Evolutionary conservation across 148 eudicot species (phyloP).

Genomic region (Persicaria maculosa): DNA sequence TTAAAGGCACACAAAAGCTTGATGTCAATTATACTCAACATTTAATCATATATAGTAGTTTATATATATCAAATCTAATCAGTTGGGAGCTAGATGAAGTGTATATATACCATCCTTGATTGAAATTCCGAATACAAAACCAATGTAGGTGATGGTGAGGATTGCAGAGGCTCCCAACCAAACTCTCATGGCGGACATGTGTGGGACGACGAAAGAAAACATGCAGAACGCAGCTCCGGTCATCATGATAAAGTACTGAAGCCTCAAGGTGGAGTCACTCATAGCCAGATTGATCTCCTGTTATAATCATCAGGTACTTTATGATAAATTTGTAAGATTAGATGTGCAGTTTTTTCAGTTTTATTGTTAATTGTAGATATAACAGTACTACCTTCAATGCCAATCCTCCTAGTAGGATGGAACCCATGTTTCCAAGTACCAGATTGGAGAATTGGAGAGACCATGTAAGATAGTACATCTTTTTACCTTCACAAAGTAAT

Average conservation of each 20-base stretch:
- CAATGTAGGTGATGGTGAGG: conserved; percentile 40
- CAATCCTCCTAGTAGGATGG: conserved; percentile 53
- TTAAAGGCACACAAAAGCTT: neutral
- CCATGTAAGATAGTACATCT: conserved; percentile 45
- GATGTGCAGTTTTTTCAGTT: neutral
- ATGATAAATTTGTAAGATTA: neutral
- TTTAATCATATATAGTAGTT: too few relatives aligned
- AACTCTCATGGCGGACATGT: conserved; percentile 50
- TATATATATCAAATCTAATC: neutral
- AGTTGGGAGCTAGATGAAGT: neutral
- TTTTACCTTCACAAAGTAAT: conserved; percentile 23
- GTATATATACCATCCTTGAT: conserved; percentile 28
- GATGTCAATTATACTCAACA: too few relatives aligned
- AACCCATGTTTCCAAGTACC: conserved; percentile 43
- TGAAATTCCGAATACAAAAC: conserved; percentile 28
- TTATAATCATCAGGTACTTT: neutral
- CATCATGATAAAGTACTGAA: conserved; percentile 46
- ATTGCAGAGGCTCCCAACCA: conserved; percentile 41
- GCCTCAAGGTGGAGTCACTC: conserved; percentile 41
- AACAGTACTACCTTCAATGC: conserved; percentile 36
- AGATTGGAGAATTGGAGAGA: conserved; percentile 37
- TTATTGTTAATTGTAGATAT: too few relatives aligned
- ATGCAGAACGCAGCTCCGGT: conserved; percentile 43
- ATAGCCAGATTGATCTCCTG: conserved; percentile 49
- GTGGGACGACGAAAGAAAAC: conserved; percentile 44